Evolutionary conservation across 2,329 filamentous ascomycete species (phyloP).

Genomic region (Colletotrichum filicis): DNA sequence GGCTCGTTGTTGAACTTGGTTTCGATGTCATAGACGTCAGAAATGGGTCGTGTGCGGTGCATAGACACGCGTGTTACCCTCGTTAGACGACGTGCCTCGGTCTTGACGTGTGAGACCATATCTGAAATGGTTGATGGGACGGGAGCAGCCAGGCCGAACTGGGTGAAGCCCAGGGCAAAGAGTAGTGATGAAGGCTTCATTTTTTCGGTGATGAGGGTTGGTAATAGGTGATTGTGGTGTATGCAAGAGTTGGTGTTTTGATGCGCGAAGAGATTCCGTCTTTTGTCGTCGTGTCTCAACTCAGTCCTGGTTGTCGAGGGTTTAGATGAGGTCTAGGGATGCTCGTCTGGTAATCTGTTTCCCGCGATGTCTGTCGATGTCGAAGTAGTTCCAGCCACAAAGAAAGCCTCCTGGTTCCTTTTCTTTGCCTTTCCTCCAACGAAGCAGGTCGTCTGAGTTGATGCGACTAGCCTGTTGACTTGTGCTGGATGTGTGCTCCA

Average conservation of each 20-base stretch:
- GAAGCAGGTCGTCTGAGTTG: background rate
- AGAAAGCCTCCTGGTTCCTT: background rate
- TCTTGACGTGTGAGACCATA: conserved; percentile 11
- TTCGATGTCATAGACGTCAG: background rate
- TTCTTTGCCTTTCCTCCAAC: background rate
- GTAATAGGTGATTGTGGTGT: background rate
- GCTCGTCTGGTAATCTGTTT: too few relatives aligned
- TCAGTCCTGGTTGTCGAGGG: background rate
- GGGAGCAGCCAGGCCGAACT: conserved; percentile 18
- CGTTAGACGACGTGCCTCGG: conserved; percentile 19
- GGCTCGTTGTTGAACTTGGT: conserved; percentile 29
- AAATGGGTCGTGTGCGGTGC: background rate
- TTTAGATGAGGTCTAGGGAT: background rate
- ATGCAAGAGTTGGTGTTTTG: background rate
- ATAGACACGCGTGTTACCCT: conserved; percentile 7
- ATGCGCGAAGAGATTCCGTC: background rate
- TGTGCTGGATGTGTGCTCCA: background rate
- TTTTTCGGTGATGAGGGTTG: background rate
- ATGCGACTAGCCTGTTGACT: background rate
- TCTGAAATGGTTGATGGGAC: conserved; percentile 30
- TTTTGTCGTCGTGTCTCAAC: background rate
- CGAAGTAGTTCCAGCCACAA: background rate
- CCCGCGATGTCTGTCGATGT: too few relatives aligned
- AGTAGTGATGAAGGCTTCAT: conserved; percentile 32
- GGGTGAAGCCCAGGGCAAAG: conserved; percentile 11